phyloP scores from a whole-genome alignment of 176 grass and related monocot genomes.

The Juncus effusus region DNA sequence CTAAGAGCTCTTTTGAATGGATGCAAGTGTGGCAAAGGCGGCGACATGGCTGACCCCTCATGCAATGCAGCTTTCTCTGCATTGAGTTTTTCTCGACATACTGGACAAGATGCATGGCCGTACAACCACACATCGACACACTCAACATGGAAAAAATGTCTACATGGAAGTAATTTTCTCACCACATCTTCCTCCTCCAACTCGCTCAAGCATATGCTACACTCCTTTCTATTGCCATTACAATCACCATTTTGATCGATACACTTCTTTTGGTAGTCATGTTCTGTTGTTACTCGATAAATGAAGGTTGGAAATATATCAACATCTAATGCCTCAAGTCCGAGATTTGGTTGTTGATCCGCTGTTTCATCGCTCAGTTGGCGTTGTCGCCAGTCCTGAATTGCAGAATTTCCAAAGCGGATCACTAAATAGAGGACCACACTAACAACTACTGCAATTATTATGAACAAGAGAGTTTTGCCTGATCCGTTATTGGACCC shows the following conservation, averaged over 20 bases:
- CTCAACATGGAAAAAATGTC: too few relatives aligned
- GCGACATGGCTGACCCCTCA: too few relatives aligned
- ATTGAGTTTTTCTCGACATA: too few relatives aligned
- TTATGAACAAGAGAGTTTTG: constrained; percentile 4
- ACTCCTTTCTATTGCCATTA: background rate
- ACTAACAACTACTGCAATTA: background rate
- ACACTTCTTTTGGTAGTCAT: background rate
- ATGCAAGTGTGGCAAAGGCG: too few relatives aligned
- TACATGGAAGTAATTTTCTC: too few relatives aligned
- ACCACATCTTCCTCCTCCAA: too few relatives aligned
- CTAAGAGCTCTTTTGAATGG: too few relatives aligned
- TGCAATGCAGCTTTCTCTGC: too few relatives aligned
- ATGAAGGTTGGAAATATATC: constrained; percentile 21
- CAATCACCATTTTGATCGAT: background rate
- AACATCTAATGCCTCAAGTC: constrained; percentile 11
- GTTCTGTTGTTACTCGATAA: background rate
- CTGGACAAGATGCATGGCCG: too few relatives aligned
- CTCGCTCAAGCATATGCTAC: too few relatives aligned
- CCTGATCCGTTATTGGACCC: background rate
- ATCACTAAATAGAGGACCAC: background rate
- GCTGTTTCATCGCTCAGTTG: background rate
- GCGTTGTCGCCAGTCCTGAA: background rate
- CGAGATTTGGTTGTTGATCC: background rate
- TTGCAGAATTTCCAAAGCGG: background rate
- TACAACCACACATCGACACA: too few relatives aligned